Percentiles rank a stretch among this genome's conserved stretches.
Evolutionary conservation across 2,329 filamentous ascomycete species (phyloP).

Genomic region (Aspergillus glaucus): DNA sequence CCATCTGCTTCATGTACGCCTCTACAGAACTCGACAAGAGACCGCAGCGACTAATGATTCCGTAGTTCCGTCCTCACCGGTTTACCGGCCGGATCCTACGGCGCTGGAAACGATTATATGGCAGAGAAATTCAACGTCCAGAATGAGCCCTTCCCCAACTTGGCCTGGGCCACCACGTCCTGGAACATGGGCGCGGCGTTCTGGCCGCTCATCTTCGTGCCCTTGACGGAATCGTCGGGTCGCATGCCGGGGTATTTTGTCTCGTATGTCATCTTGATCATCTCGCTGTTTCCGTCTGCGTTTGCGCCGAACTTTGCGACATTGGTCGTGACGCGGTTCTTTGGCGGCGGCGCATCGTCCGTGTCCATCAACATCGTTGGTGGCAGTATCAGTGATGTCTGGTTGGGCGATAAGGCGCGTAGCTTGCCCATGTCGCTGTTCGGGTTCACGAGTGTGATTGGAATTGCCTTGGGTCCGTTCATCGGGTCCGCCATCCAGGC

Average conservation of each 20-base stretch:
- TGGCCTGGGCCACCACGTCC: constrained; percentile 28
- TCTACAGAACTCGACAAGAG: not conserved
- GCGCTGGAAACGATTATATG: constrained; percentile 28
- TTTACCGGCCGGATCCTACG: constrained; percentile 37
- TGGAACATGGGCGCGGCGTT: constrained; percentile 36
- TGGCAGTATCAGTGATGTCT: constrained; percentile 30
- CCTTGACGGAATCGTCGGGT: constrained; percentile 37
- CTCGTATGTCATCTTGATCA: constrained; percentile 36
- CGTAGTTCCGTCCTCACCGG: constrained; percentile 36
- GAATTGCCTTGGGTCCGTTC: constrained; percentile 41
- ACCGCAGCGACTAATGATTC: not conserved
- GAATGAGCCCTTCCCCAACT: constrained; percentile 28
- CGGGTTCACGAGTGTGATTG: constrained; percentile 39
- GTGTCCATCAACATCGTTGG: constrained; percentile 38
- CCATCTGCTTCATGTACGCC: constrained; percentile 37
- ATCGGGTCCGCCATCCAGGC: constrained; percentile 36
- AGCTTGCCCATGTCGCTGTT: constrained; percentile 41
- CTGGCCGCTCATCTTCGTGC: constrained; percentile 32
- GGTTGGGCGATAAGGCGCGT: constrained; percentile 32
- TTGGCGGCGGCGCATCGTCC: constrained; percentile 39
- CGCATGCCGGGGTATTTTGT: constrained; percentile 41
- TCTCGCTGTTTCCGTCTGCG: constrained; percentile 38
- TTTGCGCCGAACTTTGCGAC: constrained; percentile 43
- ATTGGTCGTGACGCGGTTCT: constrained; percentile 38
- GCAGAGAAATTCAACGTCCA: constrained; percentile 25